Percentiles rank a stretch among this genome's conserved stretches.
These are phyloP conservation scores for Chenopodium album DNA, from an alignment of 148 eudicot genomes.

Conservation along the genomic window DNA sequence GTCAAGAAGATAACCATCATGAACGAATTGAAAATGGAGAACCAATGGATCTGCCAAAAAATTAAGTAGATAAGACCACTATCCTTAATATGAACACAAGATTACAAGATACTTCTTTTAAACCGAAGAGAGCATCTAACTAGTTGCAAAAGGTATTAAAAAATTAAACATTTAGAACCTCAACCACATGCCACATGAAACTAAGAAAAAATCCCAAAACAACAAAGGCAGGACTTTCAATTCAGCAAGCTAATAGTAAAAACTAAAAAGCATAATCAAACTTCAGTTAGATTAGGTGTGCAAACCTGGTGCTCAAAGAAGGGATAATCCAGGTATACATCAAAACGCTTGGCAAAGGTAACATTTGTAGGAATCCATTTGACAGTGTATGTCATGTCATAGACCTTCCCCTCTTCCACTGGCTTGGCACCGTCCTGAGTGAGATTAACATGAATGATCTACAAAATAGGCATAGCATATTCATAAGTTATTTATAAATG, in stretches of 20 bases:
- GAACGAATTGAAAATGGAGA: constrained; percentile 93
- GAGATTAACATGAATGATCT: constrained; percentile 97
- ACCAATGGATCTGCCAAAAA: constrained; percentile 89
- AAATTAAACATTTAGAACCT: neutral
- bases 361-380: constrained; percentile 71
- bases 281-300: neutral
- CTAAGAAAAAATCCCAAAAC: neutral
- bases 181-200: constrained; percentile 16
- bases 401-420: constrained; percentile 68
- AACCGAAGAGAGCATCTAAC: neutral
- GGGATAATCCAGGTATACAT: constrained; percentile 95
- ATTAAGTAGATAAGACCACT: constrained; percentile 3
- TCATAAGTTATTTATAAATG: neutral
- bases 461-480: constrained; percentile 20
- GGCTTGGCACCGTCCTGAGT: constrained; percentile 81
- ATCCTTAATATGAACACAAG: neutral
- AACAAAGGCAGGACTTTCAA: neutral
- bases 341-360: constrained; percentile 85
- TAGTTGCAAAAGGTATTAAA: neutral
- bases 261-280: neutral
- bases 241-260: neutral
- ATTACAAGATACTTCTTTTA: neutral
- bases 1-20: constrained; percentile 99
- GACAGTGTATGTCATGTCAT: constrained; percentile 91
- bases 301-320: constrained; percentile 97